A percentile compares a stretch with the other conserved stretches of the same genome.
Evolutionary conservation across 371 early-diverging fungal genomes (phyloP).

Genomic region (Entomophthora muscae): DNA sequence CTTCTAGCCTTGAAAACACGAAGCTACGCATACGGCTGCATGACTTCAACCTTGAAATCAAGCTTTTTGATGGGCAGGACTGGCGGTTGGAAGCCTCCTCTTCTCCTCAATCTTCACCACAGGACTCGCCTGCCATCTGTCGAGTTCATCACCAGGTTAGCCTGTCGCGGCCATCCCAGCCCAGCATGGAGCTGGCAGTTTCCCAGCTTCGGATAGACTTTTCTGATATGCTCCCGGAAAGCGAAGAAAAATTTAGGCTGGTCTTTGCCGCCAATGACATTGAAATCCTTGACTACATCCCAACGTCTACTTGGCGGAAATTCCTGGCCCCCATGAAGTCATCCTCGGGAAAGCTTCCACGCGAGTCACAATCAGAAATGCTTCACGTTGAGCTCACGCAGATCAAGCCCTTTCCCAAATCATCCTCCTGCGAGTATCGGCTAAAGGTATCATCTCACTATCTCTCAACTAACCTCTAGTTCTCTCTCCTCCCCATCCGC

Average conservation of each 20-base stretch:
- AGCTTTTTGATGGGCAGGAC: background rate
- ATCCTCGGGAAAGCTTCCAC: conserved; percentile 25
- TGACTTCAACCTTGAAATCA: background rate
- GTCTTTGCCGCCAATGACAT: conserved; percentile 34
- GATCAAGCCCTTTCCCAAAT: conserved; percentile 33
- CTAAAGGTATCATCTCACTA: conserved; percentile 21
- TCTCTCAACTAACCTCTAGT: conserved; percentile 14
- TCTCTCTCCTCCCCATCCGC: conserved; percentile 55
- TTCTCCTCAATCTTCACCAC: too few relatives aligned
- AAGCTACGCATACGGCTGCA: background rate
- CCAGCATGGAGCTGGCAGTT: background rate
- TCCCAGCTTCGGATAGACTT: background rate
- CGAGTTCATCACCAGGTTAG: background rate
- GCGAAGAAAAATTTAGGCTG: conserved; percentile 26
- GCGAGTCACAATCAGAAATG: conserved; percentile 47
- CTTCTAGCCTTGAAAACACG: background rate
- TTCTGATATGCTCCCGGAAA: conserved; percentile 24
- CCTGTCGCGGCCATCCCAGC: background rate
- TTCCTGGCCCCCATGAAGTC: conserved; percentile 45
- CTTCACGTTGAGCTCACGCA: conserved; percentile 36
- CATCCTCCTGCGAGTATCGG: conserved; percentile 33
- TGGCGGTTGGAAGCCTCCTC: too few relatives aligned
- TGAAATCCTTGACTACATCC: conserved; percentile 61
- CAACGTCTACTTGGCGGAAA: conserved; percentile 58
- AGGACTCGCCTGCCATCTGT: too few relatives aligned